Conservation (phyloP, 306 rosid species). For the Quercus cerris region DNA sequence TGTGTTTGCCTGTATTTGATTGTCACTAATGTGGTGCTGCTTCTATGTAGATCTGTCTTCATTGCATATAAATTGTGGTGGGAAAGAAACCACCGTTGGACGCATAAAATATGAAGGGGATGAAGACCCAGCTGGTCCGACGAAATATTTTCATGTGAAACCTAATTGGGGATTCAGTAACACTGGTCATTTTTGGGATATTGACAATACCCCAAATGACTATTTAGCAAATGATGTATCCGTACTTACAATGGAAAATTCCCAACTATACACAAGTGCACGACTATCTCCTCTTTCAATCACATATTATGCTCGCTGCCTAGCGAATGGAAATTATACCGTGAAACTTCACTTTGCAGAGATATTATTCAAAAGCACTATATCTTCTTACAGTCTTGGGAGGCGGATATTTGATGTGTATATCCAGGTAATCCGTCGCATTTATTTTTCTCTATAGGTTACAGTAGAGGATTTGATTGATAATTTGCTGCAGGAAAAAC, state of each 20-base stretch:
- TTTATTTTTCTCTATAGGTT: background rate
- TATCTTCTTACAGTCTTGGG: constrained; percentile 50
- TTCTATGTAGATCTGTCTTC: constrained; percentile 15
- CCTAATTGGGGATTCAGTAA: constrained; percentile 55
- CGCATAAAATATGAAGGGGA: constrained; percentile 42
- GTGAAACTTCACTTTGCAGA: constrained; percentile 59
- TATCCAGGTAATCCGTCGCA: constrained; percentile 41
- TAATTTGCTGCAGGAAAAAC: constrained; percentile 31
- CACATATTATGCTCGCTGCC: constrained; percentile 54
- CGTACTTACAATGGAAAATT: constrained; percentile 14
- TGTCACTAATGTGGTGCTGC: background rate
- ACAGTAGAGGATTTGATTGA: constrained; percentile 11
- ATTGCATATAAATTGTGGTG: constrained; percentile 59
- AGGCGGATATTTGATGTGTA: constrained; percentile 57
- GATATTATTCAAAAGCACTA: constrained; percentile 40
- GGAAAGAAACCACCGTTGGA: constrained; percentile 39
- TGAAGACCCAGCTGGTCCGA: constrained; percentile 41
- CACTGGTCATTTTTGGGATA: constrained; percentile 55
- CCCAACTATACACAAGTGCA: constrained; percentile 41
- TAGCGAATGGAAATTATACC: constrained; percentile 59
- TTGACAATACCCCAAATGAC: constrained; percentile 9
- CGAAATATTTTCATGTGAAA: constrained; percentile 16
- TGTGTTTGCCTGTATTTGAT: no score
- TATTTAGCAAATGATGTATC: constrained; percentile 23
- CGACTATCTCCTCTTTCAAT: constrained; percentile 51